Percentiles rank a stretch among this genome's conserved stretches.
Evolutionary conservation across 2,329 filamentous ascomycete genomes (phyloP).

Genomic region (Aspergillus sp.): DNA sequence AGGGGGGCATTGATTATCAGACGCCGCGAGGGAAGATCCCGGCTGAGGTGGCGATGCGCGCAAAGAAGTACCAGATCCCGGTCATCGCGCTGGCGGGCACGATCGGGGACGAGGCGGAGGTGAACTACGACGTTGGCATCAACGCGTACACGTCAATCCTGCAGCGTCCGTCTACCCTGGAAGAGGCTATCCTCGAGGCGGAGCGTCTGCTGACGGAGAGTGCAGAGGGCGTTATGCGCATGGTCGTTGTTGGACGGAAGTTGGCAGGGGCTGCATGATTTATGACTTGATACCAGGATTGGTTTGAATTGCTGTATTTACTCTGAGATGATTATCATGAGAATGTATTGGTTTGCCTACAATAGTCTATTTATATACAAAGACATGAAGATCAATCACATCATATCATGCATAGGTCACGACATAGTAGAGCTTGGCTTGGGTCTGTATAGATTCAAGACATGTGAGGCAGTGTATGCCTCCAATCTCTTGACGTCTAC

Average conservation of each 20-base stretch:
- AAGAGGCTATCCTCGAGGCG: slow-evolving; percentile 25
- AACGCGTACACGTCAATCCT: slow-evolving; percentile 31
- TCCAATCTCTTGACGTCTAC: no score
- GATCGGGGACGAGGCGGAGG: slow-evolving; percentile 35
- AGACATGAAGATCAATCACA: no score
- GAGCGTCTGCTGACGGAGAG: slow-evolving; percentile 24
- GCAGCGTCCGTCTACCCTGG: slow-evolving; percentile 25
- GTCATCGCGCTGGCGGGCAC: slow-evolving; percentile 47
- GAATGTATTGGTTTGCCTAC: no score
- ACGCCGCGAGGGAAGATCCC: slow-evolving; percentile 54
- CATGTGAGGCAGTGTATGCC: no score
- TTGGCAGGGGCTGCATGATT: neutral
- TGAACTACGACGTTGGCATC: slow-evolving; percentile 35
- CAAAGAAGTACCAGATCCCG: slow-evolving; percentile 45
- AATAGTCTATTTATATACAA: no score
- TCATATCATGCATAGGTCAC: no score
- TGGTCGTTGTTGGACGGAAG: slow-evolving; percentile 20
- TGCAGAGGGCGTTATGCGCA: slow-evolving; percentile 31
- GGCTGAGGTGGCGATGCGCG: slow-evolving; percentile 50
- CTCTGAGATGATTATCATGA: no score
- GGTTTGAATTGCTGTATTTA: neutral
- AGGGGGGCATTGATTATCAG: slow-evolving; percentile 53
- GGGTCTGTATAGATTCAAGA: no score
- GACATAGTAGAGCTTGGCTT: no score
- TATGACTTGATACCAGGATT: neutral